Evolutionary conservation across 805 yeast species (phyloP), one percentile per base, ranked within the genome.

Genomic region (Starmerella etchellsii): DNA sequence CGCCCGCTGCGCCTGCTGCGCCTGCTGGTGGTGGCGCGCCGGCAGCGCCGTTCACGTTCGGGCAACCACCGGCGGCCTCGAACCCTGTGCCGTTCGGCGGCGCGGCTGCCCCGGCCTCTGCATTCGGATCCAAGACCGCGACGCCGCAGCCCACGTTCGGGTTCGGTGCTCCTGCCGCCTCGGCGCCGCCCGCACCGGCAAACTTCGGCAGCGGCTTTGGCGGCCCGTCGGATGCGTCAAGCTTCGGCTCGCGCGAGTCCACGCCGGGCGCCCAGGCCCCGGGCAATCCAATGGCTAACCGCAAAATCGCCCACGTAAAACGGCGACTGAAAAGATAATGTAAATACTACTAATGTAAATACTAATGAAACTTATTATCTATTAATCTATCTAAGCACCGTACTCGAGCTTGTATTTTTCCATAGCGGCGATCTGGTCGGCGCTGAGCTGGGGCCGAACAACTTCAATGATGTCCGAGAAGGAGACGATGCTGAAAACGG

Each of bases 401-500:
- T 58, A 60, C 48, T 50, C 36, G 29, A 47, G 36, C 45, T 55
- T 51, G 49, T 61, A 60, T 31, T 42, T 46, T 31, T 48, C 43
- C 45, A 60, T 52, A 23, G 54, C 50, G 18, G 42, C 44, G 30
- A 55, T 33, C 45, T 59, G 54, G 14, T 45, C 56, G 7, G 44
- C 36, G 15, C 50, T 27, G 2, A 60, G 41, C 31, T 42, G 32
- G 21, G 44, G 36, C 30, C 66, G 65, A 55, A 84, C 65, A 53
- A 74, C 76, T 33, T 64, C 62, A 48, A 87, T 71, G 48, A 91
- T 78, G 59, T 88, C 87, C 37, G 71, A 67, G 58, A 91, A 70
- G 32, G 74, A 68, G 30, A 85, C 85, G 52, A 91, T 87, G 37
- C 81, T 74, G 41, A 81, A 61, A 20, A 91, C 95, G 2, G 96